phyloP scores from a whole-genome alignment of 257 asterid genomes.

The Phtheirospermum japonicum region DNA sequence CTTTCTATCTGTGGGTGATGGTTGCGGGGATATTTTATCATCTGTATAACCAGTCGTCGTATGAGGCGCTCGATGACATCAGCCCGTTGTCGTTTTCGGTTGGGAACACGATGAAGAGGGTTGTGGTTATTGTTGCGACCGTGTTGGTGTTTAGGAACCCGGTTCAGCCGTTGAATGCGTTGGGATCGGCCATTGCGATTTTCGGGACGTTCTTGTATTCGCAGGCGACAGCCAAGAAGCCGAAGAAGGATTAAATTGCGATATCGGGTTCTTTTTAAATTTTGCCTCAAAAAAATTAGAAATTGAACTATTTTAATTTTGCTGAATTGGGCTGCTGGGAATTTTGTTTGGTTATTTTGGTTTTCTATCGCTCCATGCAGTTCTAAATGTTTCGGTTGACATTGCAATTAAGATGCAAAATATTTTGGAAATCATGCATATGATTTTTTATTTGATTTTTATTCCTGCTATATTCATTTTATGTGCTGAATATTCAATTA shows the following conservation, averaged over 20 bases:
- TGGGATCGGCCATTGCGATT: constrained; percentile 84
- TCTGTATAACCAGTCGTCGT: constrained; percentile 87
- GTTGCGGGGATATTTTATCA: constrained; percentile 83
- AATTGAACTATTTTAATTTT: constrained; percentile 22
- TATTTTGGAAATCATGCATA: not conserved
- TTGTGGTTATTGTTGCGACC: constrained; percentile 83
- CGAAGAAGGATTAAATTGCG: constrained; percentile 44
- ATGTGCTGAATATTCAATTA: not conserved
- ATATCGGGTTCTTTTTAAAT: not conserved
- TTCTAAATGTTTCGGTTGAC: not conserved
- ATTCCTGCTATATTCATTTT: not conserved
- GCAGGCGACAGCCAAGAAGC: constrained; percentile 77
- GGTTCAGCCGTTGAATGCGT: constrained; percentile 79
- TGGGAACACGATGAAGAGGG: constrained; percentile 96
- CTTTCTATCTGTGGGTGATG: constrained; percentile 79
- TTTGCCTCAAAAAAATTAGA: constrained; percentile 13
- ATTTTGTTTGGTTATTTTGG: constrained; percentile 12
- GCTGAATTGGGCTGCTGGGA: constrained; percentile 22
- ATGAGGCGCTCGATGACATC: constrained; percentile 92
- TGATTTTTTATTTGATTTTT: not conserved
- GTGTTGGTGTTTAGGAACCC: constrained; percentile 94
- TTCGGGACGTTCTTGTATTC: constrained; percentile 88
- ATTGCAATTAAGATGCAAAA: not conserved
- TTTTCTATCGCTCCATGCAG: not conserved
- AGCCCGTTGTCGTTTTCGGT: constrained; percentile 90